These are phyloP conservation scores for Pseudisothecium myosuroides DNA, from an alignment of 225 moss, liverwort and hornwort genomes.

Conservation along the genomic window DNA sequence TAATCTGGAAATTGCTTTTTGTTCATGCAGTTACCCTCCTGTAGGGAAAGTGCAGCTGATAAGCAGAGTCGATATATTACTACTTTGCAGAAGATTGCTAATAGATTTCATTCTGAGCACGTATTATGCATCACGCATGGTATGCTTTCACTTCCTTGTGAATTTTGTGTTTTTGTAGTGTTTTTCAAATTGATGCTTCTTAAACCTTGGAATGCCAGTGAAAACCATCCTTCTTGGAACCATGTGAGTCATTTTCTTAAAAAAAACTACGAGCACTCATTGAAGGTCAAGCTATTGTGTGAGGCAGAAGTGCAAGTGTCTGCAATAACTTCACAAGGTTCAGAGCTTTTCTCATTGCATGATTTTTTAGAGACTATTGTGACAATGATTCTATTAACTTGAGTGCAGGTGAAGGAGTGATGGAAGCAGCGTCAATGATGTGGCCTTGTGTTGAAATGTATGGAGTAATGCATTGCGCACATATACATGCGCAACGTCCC, in stretches of 20 bases:
- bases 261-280: accelerated
- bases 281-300: not conserved
- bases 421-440: slow-evolving; percentile 1
- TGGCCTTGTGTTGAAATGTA: slow-evolving; percentile 12
- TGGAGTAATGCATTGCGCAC: not conserved
- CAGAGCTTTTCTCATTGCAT: too few species aligned
- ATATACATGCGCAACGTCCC: slow-evolving; percentile 15
- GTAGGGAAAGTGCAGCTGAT: slow-evolving; percentile 8
- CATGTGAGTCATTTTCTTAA: not conserved
- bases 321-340: accelerated
- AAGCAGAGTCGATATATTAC: not conserved
- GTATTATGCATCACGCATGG: slow-evolving; percentile 43
- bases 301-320: too few species aligned
- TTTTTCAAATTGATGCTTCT: not conserved
- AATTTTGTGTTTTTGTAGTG: not conserved
- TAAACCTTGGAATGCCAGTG: not conserved
- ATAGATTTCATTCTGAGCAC: slow-evolving; percentile 27
- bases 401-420: slow-evolving; percentile 21
- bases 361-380: not conserved
- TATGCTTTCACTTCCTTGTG: not conserved
- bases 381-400: not conserved
- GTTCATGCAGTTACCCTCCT: not conserved
- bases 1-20: not conserved
- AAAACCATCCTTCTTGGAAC: not conserved
- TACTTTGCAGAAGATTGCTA: slow-evolving; percentile 14